Conservation (phyloP, 2,329 filamentous ascomycete genomes). For the Gaeumannomyces sp. region DNA sequence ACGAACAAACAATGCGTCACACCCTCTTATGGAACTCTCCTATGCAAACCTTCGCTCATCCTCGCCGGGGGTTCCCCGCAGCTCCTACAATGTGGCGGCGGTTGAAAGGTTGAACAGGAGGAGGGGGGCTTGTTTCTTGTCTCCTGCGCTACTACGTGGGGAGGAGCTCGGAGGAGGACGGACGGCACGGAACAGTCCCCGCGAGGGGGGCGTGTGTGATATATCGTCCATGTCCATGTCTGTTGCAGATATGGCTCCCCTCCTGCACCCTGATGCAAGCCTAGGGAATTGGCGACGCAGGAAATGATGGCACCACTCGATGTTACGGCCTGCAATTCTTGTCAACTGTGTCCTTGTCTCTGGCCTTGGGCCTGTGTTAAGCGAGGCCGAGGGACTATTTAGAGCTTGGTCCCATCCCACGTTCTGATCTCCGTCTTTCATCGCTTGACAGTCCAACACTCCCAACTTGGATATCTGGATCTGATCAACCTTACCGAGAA, state of each 20-base stretch:
- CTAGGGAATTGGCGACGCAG: not conserved
- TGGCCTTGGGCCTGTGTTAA: not conserved
- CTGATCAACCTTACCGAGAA: too few species aligned
- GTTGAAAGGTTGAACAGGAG: not conserved
- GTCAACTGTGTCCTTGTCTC: not conserved
- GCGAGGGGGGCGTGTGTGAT: not conserved
- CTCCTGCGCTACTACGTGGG: not conserved
- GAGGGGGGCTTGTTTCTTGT: not conserved
- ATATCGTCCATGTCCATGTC: not conserved
- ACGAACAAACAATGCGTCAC: not conserved
- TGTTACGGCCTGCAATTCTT: not conserved
- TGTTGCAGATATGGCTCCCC: not conserved
- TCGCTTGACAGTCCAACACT: not conserved
- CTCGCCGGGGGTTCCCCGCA: not conserved
- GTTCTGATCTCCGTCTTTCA: not conserved
- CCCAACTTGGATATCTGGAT: too few species aligned
- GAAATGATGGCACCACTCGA: not conserved
- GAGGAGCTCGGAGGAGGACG: not conserved
- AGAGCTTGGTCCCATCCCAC: not conserved
- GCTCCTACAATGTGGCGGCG: not conserved
- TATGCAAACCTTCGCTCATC: not conserved
- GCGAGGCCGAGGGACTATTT: not conserved
- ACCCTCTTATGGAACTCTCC: not conserved
- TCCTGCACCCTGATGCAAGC: not conserved
- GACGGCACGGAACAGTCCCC: not conserved